Evolutionary conservation across 495 filamentous ascomycete species (phyloP).

Genomic region (Talaromyces nanjingensis): DNA sequence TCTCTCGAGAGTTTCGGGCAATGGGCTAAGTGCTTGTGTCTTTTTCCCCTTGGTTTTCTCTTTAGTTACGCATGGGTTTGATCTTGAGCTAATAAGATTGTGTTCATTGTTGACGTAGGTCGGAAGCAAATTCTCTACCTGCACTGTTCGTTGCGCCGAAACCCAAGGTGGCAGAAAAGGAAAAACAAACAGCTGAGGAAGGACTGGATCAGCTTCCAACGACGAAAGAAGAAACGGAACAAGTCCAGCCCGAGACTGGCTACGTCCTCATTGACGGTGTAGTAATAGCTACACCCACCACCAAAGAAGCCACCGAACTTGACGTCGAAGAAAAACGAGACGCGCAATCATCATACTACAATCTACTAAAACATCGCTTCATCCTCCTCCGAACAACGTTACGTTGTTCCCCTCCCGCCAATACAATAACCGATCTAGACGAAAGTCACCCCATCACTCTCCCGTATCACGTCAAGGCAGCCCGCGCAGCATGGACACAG

Average conservation of each 20-base stretch:
- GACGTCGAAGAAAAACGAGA: slow-evolving; percentile 28
- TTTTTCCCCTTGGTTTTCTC: slow-evolving; percentile 6
- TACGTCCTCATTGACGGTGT: slow-evolving; percentile 13
- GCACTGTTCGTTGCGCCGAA: slow-evolving; percentile 53
- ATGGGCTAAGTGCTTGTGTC: slow-evolving; percentile 11
- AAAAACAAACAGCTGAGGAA: slow-evolving; percentile 22
- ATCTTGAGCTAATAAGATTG: slow-evolving; percentile 6
- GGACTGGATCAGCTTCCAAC: slow-evolving; percentile 23
- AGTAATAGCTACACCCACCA: slow-evolving; percentile 7
- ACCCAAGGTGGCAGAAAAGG: slow-evolving; percentile 18
- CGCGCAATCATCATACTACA: slow-evolving; percentile 57
- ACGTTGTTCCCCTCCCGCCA: slow-evolving; percentile 43
- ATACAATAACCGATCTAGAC: slow-evolving; percentile 44
- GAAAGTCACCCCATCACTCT: slow-evolving; percentile 51
- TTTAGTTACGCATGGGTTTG: slow-evolving; percentile 11
- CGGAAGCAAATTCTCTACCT: slow-evolving; percentile 65
- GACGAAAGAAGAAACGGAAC: slow-evolving; percentile 14
- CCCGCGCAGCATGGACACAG: slow-evolving; percentile 42
- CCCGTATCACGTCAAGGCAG: slow-evolving; percentile 31
- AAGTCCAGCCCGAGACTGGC: background rate
- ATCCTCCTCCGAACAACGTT: slow-evolving; percentile 50
- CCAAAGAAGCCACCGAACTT: background rate
- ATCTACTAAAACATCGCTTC: slow-evolving; percentile 55
- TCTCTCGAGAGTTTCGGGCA: slow-evolving; percentile 7
- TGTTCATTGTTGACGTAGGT: slow-evolving; percentile 38